Evolutionary conservation across 352 stramenopile species (phyloP).

Genomic region (Phytophthora sansomeana): DNA sequence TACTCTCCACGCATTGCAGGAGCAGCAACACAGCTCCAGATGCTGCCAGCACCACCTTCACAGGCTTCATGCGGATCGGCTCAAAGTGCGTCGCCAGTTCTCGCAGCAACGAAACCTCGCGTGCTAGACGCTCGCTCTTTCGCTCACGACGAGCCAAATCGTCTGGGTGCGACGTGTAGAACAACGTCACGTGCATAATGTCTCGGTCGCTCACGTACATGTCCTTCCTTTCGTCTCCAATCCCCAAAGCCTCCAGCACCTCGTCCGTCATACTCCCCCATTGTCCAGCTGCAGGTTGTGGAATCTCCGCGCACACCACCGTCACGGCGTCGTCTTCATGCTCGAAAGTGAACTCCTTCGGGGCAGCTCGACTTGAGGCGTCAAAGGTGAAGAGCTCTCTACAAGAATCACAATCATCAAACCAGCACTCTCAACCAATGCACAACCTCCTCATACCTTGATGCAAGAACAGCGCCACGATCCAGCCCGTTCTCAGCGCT

Average conservation of each 20-base stretch:
- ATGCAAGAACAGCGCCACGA: constrained; percentile 34
- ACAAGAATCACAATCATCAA: not conserved
- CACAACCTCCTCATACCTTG: constrained; percentile 39
- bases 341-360: constrained; percentile 50
- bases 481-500: constrained; percentile 40
- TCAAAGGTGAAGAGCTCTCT: constrained; percentile 42
- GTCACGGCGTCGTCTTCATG: constrained; percentile 47
- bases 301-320: constrained; percentile 53
- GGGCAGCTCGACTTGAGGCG: constrained; percentile 32
- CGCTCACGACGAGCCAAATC: constrained; percentile 43
- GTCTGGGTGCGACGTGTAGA: constrained; percentile 71
- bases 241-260: constrained; percentile 38
- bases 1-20: constrained; percentile 44
- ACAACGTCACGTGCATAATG: constrained; percentile 77
- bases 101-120: constrained; percentile 47
- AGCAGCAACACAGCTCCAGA: constrained; percentile 66
- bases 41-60: constrained; percentile 55
- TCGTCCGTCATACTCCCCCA: constrained; percentile 39
- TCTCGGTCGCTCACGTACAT: constrained; percentile 63
- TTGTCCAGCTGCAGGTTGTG: constrained; percentile 31
- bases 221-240: constrained; percentile 10
- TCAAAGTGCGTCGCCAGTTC: constrained; percentile 41
- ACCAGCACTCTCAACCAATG: not conserved
- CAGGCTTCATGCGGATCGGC: constrained; percentile 43
- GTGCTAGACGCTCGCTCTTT: constrained; percentile 31